Evolutionary conservation across 2,329 filamentous ascomycete species (phyloP), one percentile per base, ranked within the genome.

Genomic region (Trichoderma semiorbis): DNA sequence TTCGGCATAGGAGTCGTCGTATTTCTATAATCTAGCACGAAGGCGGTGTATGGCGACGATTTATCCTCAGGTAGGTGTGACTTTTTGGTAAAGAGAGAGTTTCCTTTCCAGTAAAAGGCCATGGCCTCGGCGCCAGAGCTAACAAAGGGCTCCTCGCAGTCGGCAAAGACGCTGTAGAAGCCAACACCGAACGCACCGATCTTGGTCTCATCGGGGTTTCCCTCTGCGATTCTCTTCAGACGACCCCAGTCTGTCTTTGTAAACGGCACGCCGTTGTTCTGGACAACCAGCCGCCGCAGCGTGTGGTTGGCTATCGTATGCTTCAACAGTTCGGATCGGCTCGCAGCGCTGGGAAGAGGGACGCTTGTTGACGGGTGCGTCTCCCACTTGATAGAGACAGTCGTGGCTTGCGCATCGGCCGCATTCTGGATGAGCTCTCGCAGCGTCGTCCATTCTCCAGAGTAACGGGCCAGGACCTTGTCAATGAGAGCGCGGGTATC

Each of bases 21-120:
- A 79, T 97, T 98, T 78, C 96, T 89, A 81, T 98, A 98, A 79
- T 98, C 95, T 61, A 99, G 87, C 61, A 98, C 91, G 79, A 99
- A 99, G n/a, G 92, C 92, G 2, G 97, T 99, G 76, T 95, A 89
- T 36, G 85, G 85, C 70, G 86, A 92, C 18, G 86, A 83, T 77
- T 94, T 87, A 28, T 89, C 88, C 60, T 89, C 85, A 1, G 92
- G 90, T 8, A 98, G 83, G 75, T 91, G 90, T 26, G 96, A 87
- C 76, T 94, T 93, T 77, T 95, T 92, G 28, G 97, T 99, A 80
- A 97, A 98, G 2, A 99, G 87, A 6, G 94, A 93, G 80, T 98
- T 98, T n/a, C 93, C 95, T 81, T 98, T 98, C 97, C 96, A 99
- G 84, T 98, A 99, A 79, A 99, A 99, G 0, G 95, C 95, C 93